Percentiles rank a stretch among this genome's conserved stretches.
Evolutionary conservation across 345 rosid genomes (phyloP).

Genomic region (Cardamine chenopodiifolia): DNA sequence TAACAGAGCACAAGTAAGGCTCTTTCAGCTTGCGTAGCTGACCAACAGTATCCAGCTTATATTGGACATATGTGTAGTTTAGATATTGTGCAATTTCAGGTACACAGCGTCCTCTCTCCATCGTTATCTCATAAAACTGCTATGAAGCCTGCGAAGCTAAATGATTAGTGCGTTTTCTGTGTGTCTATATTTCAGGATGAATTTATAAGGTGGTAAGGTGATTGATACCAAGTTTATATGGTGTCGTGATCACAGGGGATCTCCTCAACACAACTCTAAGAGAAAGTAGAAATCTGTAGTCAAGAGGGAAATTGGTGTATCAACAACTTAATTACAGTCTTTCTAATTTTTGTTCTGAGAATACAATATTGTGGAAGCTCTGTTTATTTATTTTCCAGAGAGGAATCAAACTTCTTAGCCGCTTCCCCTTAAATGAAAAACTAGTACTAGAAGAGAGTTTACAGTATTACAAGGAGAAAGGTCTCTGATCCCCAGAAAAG

Average conservation of each 20-base stretch:
- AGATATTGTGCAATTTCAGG: neutral
- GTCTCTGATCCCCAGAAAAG: neutral
- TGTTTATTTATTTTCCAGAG: slow-evolving; percentile 4
- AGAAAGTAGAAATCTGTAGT: neutral
- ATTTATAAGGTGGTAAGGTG: neutral
- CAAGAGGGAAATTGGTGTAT: neutral
- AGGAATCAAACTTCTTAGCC: slow-evolving; percentile 23
- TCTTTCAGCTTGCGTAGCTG: neutral
- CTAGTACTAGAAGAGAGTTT: slow-evolving; percentile 28
- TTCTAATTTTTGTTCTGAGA: neutral
- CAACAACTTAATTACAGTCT: neutral
- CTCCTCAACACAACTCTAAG: neutral
- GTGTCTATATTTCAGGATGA: neutral
- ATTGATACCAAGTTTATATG: neutral
- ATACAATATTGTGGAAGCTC: slow-evolving; percentile 6
- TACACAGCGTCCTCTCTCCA: neutral
- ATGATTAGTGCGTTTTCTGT: neutral
- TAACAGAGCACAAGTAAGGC: neutral
- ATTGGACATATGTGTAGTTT: neutral
- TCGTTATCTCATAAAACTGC: neutral
- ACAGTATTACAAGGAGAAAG: slow-evolving; percentile 26
- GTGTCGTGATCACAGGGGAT: neutral
- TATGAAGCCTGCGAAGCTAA: neutral
- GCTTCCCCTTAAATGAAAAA: slow-evolving; percentile 25
- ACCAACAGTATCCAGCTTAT: neutral